Evolutionary conservation across 192 early-diverging fungal species (phyloP).

Genomic region (Podila epigama): DNA sequence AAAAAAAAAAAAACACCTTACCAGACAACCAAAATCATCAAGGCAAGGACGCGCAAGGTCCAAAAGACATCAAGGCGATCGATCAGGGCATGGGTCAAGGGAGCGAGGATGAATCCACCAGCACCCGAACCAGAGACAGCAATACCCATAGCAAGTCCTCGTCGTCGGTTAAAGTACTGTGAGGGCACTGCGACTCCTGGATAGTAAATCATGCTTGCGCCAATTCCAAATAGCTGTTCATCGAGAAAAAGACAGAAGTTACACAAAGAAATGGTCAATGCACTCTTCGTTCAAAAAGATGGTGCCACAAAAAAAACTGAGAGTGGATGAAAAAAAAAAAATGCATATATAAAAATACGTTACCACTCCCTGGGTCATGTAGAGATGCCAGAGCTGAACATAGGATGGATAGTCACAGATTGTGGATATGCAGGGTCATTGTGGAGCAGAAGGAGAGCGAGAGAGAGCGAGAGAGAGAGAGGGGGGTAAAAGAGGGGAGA

Average conservation of each 20-base stretch:
- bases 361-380: conserved; percentile 76
- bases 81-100: conserved; percentile 49
- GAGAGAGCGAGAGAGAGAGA: background rate
- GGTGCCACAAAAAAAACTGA: too few species aligned
- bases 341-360: conserved; percentile 64
- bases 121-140: conserved; percentile 73
- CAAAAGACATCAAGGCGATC: conserved; percentile 43
- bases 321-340: conserved; percentile 4
- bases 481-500: background rate
- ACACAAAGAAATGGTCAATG: too few species aligned
- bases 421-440: background rate
- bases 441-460: background rate
- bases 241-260: too few species aligned
- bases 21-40: conserved; percentile 52
- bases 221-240: conserved; percentile 66
- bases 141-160: conserved; percentile 71
- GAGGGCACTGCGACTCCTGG: conserved; percentile 67
- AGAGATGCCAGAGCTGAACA: conserved; percentile 62
- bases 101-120: conserved; percentile 69
- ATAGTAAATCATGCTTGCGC: conserved; percentile 62
- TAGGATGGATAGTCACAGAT: too few species aligned
- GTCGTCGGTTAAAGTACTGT: conserved; percentile 65
- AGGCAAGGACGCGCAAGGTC: conserved; percentile 42
- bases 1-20: too few species aligned
- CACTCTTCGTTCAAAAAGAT: too few species aligned